These are phyloP conservation scores for Pseudoturritis turrita DNA, from an alignment of 345 rosid species.

Conservation along the genomic window DNA sequence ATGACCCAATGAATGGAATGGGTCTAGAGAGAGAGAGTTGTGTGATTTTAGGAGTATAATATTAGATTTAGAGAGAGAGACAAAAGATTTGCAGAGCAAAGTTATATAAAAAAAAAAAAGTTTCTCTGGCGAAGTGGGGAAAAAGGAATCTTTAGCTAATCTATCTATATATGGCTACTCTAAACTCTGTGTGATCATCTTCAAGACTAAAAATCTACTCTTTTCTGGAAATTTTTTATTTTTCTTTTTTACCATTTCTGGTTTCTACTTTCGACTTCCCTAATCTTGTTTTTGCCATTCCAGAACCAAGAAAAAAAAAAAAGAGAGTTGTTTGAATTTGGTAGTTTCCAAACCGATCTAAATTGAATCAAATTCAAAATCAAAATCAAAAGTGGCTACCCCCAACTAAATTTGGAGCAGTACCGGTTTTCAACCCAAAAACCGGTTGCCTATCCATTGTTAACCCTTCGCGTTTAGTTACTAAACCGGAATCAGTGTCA, in stretches of 20 bases:
- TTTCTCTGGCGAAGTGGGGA: conserved; percentile 6
- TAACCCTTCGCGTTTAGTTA: too few relatives aligned
- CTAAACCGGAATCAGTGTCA: background rate
- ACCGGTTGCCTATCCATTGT: too few relatives aligned
- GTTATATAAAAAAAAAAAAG: background rate
- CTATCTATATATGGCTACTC: conserved; percentile 25
- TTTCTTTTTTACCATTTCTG: conserved; percentile 23
- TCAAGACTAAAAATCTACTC: background rate
- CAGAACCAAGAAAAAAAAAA: background rate
- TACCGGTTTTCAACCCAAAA: too few relatives aligned
- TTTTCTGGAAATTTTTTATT: background rate
- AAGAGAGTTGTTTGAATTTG: too few relatives aligned
- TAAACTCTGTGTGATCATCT: conserved; percentile 10
- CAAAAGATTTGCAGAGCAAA: conserved; percentile 6
- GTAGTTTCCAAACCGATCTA: too few relatives aligned
- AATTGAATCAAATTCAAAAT: too few relatives aligned
- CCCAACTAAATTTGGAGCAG: too few relatives aligned
- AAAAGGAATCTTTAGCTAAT: conserved; percentile 31
- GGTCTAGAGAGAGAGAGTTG: conserved; percentile 23
- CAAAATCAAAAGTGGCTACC: too few relatives aligned
- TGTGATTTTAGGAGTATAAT: conserved; percentile 21
- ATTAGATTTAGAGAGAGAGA: conserved; percentile 30
- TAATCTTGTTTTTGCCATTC: background rate
- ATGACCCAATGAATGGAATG: background rate
- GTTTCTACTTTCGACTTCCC: background rate